Evolutionary conservation across 371 early-diverging fungal species (phyloP), one percentile per base, ranked within the genome.

Genomic region (Smittium mucronatum): DNA sequence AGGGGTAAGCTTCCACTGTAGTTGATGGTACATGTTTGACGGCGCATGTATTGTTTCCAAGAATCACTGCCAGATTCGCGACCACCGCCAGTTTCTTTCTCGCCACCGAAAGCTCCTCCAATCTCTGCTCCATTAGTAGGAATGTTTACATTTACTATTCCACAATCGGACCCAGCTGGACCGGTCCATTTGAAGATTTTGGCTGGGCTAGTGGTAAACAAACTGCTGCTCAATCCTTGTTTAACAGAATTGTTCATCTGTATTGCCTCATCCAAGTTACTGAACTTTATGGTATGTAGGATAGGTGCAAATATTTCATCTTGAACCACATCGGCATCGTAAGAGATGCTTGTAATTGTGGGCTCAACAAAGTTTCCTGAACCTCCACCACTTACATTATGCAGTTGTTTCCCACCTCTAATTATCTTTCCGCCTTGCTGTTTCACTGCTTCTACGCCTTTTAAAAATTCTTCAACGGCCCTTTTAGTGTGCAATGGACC

Each of bases 81-180:
- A 36, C 97, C 97, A 61, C 97, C 94, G 65, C 97, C 97, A 36
- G 95, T 97, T 75, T 95, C 97, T 84, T 97, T 93, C 78, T 97
- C 93, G 67, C 96, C 97, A 63, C 97, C 97, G 80, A 97, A 96
- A 8, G 97, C 97, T 66, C 97, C 96, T 36, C 97, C 97, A 77
- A 97, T 95, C 80, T 97, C 97, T 15, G 97, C 97, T 47, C 97
- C 97, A 77, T 93, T 94, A 60, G 97, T 96, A 57, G 97, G 97
- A 71, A 95, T 89, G 83, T 97, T 97, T 64, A 93, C 91, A 76
- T 97, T 97, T 76, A 95, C 93, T 58, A 97, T 95, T 70, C 97
- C 97, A 73, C 95, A 95, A 80, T 97, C 97, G 21, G 94, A 93
- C 29, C 97, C 97, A 30, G 85, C 76, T 25, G 95, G 90, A 25